Conservation (phyloP, 2,329 filamentous ascomycete genomes). For the Pyrenophora teres region DNA sequence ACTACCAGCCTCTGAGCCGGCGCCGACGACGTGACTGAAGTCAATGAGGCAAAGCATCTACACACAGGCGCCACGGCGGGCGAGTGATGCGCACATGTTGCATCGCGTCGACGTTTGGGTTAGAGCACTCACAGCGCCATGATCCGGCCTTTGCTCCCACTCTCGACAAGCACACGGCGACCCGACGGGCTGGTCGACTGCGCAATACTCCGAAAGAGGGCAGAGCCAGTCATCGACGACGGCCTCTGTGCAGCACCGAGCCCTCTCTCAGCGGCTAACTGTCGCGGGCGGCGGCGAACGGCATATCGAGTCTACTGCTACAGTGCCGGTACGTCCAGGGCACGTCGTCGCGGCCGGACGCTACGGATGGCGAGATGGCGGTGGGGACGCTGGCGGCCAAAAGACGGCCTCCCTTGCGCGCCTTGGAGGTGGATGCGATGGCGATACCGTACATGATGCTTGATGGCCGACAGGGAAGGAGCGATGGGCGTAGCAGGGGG, state of each 20-base stretch:
- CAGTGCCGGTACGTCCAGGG: neutral
- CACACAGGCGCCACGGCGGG: slow-evolving; percentile 26
- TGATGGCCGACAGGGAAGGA: slow-evolving; percentile 21
- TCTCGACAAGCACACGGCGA: slow-evolving; percentile 28
- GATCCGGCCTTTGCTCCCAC: slow-evolving; percentile 32
- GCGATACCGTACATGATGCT: slow-evolving; percentile 19
- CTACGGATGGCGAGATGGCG: slow-evolving; percentile 16
- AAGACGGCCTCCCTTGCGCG: neutral
- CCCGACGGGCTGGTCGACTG: slow-evolving; percentile 41
- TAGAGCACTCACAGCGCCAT: slow-evolving; percentile 35
- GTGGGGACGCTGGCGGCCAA: slow-evolving; percentile 9
- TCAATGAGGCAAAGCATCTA: slow-evolving; percentile 15
- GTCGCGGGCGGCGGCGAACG: slow-evolving; percentile 21
- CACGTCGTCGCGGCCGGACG: neutral
- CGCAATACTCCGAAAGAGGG: slow-evolving; percentile 45
- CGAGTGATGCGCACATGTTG: slow-evolving; percentile 33
- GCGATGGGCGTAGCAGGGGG: slow-evolving; percentile 23
- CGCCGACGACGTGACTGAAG: slow-evolving; percentile 14
- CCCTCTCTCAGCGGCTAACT: slow-evolving; percentile 14
- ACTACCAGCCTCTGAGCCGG: slow-evolving; percentile 20
- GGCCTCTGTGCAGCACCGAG: slow-evolving; percentile 23
- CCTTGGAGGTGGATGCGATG: slow-evolving; percentile 10
- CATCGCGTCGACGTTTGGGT: slow-evolving; percentile 31
- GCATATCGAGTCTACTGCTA: slow-evolving; percentile 21
- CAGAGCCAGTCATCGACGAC: slow-evolving; percentile 24